Evolutionary conservation across 495 filamentous ascomycete species (phyloP).

Genomic region (Achaetomiella virescens): DNA sequence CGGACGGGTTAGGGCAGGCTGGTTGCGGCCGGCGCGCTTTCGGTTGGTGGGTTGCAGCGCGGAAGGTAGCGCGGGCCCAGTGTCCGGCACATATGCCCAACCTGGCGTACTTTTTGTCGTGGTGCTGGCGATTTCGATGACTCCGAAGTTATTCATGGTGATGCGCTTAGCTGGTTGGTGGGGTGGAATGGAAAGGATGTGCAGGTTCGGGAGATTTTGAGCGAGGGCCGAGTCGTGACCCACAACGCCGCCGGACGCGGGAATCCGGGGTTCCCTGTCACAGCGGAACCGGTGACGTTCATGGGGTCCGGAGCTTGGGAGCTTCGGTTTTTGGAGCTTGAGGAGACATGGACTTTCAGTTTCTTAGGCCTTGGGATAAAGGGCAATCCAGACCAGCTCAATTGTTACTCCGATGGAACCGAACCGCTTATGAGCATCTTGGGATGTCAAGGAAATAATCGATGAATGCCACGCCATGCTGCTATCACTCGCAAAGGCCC

Average conservation of each 20-base stretch:
- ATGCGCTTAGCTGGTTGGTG: conserved; percentile 1
- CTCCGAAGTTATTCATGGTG: conserved; percentile 50
- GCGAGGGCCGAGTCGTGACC: background rate
- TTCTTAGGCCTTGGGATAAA: too few species aligned
- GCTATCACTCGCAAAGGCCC: background rate
- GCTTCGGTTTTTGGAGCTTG: too few species aligned
- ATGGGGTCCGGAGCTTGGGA: too few species aligned
- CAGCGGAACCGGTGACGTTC: background rate
- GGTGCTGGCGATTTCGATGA: conserved; percentile 70
- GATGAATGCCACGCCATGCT: background rate
- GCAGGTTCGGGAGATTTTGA: conserved; percentile 4
- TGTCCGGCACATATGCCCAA: conserved; percentile 82
- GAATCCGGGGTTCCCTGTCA: background rate
- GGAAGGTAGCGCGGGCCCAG: conserved; percentile 53
- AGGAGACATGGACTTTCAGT: too few species aligned
- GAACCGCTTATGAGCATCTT: too few species aligned
- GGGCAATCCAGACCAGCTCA: too few species aligned
- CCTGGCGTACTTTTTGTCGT: conserved; percentile 65
- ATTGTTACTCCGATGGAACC: too few species aligned
- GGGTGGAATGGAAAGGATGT: conserved; percentile 2
- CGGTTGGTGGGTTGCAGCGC: conserved; percentile 39
- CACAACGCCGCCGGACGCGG: background rate
- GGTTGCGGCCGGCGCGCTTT: conserved; percentile 61
- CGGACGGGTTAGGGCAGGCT: conserved; percentile 53
- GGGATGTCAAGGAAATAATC: background rate